Percentiles rank a stretch among this genome's conserved stretches.
Evolutionary conservation across 805 yeast species (phyloP).

Genomic region (Candida chauliodis): DNA sequence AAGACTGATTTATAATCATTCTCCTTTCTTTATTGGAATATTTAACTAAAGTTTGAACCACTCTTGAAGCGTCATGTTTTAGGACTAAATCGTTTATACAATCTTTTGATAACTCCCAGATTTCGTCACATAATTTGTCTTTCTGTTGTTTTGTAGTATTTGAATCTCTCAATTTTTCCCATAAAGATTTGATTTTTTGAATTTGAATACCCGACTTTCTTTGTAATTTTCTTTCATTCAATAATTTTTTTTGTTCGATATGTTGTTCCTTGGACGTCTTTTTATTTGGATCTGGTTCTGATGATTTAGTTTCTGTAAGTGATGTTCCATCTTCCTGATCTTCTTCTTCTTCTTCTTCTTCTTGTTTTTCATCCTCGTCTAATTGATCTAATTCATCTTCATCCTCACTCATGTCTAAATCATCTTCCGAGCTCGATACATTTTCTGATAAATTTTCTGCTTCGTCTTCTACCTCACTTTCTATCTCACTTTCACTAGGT

Average conservation of each 20-base stretch:
- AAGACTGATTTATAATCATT: conserved; percentile 58
- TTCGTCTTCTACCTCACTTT: conserved; percentile 15
- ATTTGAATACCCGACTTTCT: conserved; percentile 87
- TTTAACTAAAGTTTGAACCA: conserved; percentile 89
- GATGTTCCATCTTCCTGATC: conserved; percentile 24
- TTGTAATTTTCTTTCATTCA: conserved; percentile 79
- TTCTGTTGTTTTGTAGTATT: conserved; percentile 74
- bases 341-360: conserved; percentile 18
- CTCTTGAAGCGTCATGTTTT: conserved; percentile 95
- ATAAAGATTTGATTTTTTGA: conserved; percentile 75
- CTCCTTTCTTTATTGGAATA: conserved; percentile 79
- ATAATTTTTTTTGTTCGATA: conserved; percentile 74
- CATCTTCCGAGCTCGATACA: conserved; percentile 14
- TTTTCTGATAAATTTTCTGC: conserved; percentile 11
- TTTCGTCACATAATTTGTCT: conserved; percentile 73
- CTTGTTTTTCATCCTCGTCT: conserved; percentile 18
- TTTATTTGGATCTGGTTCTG: conserved; percentile 39
- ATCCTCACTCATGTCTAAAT: conserved; percentile 27
- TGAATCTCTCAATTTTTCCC: conserved; percentile 90
- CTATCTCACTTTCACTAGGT: conserved; percentile 9
- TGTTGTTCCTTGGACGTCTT: conserved; percentile 64
- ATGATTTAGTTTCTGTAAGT: conserved; percentile 19
- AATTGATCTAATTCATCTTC: conserved; percentile 20
- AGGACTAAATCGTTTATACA: conserved; percentile 78
- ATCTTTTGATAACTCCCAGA: conserved; percentile 79